phyloP scores from a whole-genome alignment of 441 rosid genomes.

The Bruguiera hainesii region DNA sequence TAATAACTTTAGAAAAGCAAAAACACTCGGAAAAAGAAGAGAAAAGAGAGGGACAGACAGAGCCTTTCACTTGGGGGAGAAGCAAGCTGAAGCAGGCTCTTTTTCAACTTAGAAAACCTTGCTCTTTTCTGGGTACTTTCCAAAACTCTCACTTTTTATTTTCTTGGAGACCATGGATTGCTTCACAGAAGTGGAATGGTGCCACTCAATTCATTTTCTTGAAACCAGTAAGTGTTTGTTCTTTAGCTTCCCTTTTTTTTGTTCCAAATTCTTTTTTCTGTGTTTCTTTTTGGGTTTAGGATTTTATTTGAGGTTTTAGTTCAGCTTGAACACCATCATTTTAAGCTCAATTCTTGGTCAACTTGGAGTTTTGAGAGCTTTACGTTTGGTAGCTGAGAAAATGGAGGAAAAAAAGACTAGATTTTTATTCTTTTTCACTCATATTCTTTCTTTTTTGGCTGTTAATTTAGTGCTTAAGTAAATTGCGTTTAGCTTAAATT shows the following conservation, averaged over 20 bases:
- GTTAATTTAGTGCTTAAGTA: not conserved
- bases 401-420: not conserved
- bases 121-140: slow-evolving; percentile 13
- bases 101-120: not conserved
- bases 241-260: not conserved
- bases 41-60: not conserved
- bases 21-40: not conserved
- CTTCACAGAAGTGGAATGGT: not conserved
- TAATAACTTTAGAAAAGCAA: slow-evolving; percentile 3
- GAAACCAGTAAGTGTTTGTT: slow-evolving; percentile 7
- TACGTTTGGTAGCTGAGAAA: slow-evolving; percentile 2
- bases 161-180: not conserved
- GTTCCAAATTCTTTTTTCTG: not conserved
- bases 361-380: not conserved
- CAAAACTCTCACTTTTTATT: not conserved
- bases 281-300: not conserved
- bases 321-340: not conserved
- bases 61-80: not conserved
- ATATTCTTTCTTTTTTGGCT: not conserved
- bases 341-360: slow-evolving; percentile 6
- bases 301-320: slow-evolving; percentile 13
- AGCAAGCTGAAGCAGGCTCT: slow-evolving; percentile 1
- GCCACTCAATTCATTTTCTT: slow-evolving; percentile 3
- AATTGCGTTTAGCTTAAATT: not conserved
- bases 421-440: not conserved